Conservation (phyloP, 352 stramenopile species). For the Globisporangium okanoganense region DNA sequence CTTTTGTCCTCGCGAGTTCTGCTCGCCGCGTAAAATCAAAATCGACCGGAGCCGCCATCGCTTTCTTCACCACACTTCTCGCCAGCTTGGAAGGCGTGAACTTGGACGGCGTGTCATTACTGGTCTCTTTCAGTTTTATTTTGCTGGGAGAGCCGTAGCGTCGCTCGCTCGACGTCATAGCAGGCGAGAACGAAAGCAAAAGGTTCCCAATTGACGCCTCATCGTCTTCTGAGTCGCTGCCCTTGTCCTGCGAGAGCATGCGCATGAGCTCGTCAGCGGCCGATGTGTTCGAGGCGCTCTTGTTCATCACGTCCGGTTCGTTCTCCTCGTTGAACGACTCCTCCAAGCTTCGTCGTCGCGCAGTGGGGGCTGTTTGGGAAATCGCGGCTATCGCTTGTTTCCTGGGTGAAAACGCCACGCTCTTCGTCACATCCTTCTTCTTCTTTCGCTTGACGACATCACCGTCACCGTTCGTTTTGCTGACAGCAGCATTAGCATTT, state of each 20-base stretch:
- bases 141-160: constrained; percentile 2
- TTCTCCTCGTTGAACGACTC: constrained; percentile 13
- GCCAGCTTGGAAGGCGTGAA: constrained; percentile 21
- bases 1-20: constrained; percentile 28
- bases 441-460: constrained; percentile 12
- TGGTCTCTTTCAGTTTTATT: constrained; percentile 3
- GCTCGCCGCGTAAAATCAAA: constrained; percentile 54
- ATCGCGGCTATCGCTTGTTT: neutral
- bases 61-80: constrained; percentile 24
- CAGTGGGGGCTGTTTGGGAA: neutral
- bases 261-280: constrained; percentile 46
- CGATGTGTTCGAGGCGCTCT: constrained; percentile 12
- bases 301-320: constrained; percentile 8
- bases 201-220: constrained; percentile 45
- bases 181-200: constrained; percentile 37
- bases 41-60: constrained; percentile 24
- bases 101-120: constrained; percentile 10
- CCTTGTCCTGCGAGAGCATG: constrained; percentile 51
- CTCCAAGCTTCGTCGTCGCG: constrained; percentile 2
- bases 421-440: constrained; percentile 12
- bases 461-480: neutral
- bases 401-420: constrained; percentile 14
- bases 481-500: neutral
- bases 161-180: constrained; percentile 9
- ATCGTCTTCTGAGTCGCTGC: constrained; percentile 57